Conservation (phyloP, 306 rosid genomes). For the Lupinus albus region DNA sequence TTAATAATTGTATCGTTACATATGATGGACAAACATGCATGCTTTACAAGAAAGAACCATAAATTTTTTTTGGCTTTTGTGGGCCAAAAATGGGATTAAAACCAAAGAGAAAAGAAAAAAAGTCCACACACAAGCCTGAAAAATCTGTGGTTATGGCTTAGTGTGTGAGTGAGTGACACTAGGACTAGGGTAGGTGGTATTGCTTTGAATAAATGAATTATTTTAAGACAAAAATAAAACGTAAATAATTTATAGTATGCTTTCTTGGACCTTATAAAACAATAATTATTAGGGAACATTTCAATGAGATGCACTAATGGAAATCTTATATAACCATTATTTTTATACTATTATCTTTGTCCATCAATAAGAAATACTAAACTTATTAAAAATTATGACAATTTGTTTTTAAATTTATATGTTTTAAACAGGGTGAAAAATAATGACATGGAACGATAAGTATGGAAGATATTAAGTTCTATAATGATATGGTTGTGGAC, state of each 20-base stretch:
- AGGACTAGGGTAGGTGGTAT: constrained; percentile 41
- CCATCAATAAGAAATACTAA: too few relatives aligned
- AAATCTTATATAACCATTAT: too few relatives aligned
- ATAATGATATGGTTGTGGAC: constrained; percentile 46
- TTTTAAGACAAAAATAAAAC: constrained; percentile 32
- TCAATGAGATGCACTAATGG: constrained; percentile 47
- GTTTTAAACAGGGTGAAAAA: too few relatives aligned
- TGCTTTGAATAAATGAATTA: constrained; percentile 19
- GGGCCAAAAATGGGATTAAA: constrained; percentile 41
- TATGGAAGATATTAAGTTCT: too few relatives aligned
- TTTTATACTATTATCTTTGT: too few relatives aligned
- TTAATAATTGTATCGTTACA: constrained; percentile 39
- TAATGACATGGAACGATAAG: too few relatives aligned
- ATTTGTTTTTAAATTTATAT: too few relatives aligned
- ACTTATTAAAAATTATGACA: too few relatives aligned
- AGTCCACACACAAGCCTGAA: constrained; percentile 25
- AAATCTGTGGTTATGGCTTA: constrained; percentile 26
- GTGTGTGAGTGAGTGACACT: constrained; percentile 40
- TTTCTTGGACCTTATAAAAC: constrained; percentile 33
- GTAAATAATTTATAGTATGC: constrained; percentile 29
- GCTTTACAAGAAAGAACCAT: constrained; percentile 37
- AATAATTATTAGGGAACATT: constrained; percentile 38
- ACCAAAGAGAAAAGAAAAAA: constrained; percentile 1
- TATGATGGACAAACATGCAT: constrained; percentile 12
- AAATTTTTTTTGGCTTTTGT: constrained; percentile 43